A percentile compares a stretch with the other conserved stretches of the same genome.
Conservation (phyloP, 2,329 filamentous ascomycete species). For the Davidsoniella virescens region DNA sequence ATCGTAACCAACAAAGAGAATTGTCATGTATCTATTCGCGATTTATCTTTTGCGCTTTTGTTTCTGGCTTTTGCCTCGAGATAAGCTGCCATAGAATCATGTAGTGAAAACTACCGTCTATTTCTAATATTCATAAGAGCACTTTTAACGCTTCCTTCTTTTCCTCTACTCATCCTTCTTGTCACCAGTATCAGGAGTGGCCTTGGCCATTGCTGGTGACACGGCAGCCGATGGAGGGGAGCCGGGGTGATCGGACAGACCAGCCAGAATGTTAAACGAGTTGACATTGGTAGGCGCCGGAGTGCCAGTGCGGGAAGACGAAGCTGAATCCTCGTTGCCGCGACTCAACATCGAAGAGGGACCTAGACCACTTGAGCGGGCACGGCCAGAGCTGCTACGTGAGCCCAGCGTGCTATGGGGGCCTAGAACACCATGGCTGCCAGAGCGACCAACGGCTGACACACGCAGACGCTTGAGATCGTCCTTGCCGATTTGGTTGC, state of each 20-base stretch:
- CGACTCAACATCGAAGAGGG: conserved; percentile 57
- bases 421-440: conserved; percentile 53
- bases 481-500: conserved; percentile 79
- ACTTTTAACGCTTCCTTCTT: too few relatives aligned
- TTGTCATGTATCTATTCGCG: too few relatives aligned
- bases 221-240: conserved; percentile 55
- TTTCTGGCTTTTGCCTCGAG: too few relatives aligned
- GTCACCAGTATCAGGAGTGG: conserved; percentile 32
- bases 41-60: too few relatives aligned
- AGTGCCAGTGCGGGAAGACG: conserved; percentile 79
- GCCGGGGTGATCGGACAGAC: conserved; percentile 46
- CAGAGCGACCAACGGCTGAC: conserved; percentile 32
- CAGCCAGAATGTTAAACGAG: conserved; percentile 66
- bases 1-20: too few relatives aligned
- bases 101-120: too few relatives aligned
- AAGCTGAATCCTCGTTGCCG: conserved; percentile 67
- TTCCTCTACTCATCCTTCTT: conserved; percentile 28
- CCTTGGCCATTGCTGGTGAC: conserved; percentile 50
- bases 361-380: conserved; percentile 38
- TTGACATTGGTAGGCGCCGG: conserved; percentile 53
- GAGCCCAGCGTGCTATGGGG: conserved; percentile 76
- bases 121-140: too few relatives aligned
- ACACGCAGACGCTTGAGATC: conserved; percentile 73
- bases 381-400: conserved; percentile 76
- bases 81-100: too few relatives aligned